Evolutionary conservation across 176 grass and related monocot genomes (phyloP).

Genomic region (Miscanthus lutarioriparius): DNA sequence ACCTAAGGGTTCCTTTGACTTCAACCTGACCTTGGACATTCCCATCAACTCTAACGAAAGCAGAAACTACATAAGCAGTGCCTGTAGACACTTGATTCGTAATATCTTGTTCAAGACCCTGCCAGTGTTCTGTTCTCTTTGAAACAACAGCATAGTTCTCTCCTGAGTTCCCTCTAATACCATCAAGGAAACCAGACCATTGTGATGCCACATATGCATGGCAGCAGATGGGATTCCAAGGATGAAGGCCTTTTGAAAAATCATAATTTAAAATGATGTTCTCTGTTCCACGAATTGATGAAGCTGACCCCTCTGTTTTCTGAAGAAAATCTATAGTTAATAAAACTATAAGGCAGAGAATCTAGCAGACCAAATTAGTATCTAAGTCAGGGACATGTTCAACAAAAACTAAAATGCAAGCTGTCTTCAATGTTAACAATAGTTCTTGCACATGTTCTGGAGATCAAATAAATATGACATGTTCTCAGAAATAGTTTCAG

Average conservation of each 20-base stretch:
- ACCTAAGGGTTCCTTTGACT: conserved; percentile 70
- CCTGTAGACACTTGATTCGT: conserved; percentile 61
- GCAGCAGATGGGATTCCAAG: conserved; percentile 63
- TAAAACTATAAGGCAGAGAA: conserved; percentile 11
- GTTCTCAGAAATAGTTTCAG: conserved; percentile 22
- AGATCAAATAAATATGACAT: conserved; percentile 17
- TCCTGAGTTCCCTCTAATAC: conserved; percentile 67
- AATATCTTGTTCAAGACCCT: conserved; percentile 89
- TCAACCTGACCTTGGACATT: conserved; percentile 48
- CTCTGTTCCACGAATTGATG: conserved; percentile 39
- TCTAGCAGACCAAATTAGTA: not conserved
- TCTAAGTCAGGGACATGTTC: not conserved
- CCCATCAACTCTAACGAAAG: conserved; percentile 69
- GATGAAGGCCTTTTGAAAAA: conserved; percentile 71
- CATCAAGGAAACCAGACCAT: conserved; percentile 81
- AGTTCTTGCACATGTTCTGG: conserved; percentile 11
- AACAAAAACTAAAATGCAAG: not conserved
- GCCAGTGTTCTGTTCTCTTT: conserved; percentile 78
- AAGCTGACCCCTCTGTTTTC: conserved; percentile 47
- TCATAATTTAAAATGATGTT: conserved; percentile 66
- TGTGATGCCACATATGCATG: conserved; percentile 87
- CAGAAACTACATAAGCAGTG: conserved; percentile 55
- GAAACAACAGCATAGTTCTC: conserved; percentile 86
- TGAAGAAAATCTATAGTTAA: conserved; percentile 39
- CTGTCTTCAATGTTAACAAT: conserved; percentile 13